These are phyloP conservation scores for Raphanus sativus DNA, from an alignment of 345 rosid genomes.

Conservation along the genomic window DNA sequence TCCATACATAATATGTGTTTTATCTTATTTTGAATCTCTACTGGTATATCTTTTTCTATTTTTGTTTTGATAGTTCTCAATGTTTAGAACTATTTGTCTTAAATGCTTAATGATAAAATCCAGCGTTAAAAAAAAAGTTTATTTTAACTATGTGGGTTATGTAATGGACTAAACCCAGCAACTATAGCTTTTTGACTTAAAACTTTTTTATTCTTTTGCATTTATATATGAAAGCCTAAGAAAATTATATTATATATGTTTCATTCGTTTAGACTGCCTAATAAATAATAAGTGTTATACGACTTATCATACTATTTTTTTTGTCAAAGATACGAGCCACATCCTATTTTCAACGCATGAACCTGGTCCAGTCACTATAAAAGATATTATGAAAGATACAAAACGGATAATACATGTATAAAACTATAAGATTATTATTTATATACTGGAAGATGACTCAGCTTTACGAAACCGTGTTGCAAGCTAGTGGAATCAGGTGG, in stretches of 20 bases:
- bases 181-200: no score
- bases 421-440: neutral
- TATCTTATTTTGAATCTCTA: no score
- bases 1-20: no score
- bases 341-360: slow-evolving; percentile 16
- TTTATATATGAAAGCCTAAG: no score
- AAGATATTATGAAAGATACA: neutral
- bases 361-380: slow-evolving; percentile 14
- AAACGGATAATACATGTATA: neutral
- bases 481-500: slow-evolving; percentile 28
- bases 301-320: neutral
- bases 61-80: no score
- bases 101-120: no score
- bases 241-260: neutral
- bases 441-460: slow-evolving; percentile 22
- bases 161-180: no score
- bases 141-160: no score
- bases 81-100: no score
- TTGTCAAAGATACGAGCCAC: neutral
- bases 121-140: no score
- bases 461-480: slow-evolving; percentile 6
- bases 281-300: neutral
- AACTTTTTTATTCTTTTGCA: no score
- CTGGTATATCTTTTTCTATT: no score
- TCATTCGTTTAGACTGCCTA: neutral